A percentile compares a stretch with the other conserved stretches of the same genome.
Conservation (phyloP, 1,139 yeast species). For the Blastobotrys proliferans region DNA sequence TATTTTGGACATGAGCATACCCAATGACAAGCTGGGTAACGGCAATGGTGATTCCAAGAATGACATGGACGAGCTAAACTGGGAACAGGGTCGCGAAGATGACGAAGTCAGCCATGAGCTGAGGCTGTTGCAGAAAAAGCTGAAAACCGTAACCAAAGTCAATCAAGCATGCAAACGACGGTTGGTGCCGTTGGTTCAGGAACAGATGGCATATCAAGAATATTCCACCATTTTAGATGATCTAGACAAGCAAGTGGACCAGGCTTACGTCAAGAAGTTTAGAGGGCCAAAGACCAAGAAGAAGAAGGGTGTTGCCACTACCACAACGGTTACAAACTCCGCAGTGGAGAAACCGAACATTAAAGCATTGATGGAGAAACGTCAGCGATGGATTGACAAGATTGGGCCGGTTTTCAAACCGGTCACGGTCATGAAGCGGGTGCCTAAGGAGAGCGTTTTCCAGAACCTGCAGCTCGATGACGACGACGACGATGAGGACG, state of each 20-base stretch:
- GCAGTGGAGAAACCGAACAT: conserved; percentile 61
- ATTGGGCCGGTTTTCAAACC: conserved; percentile 80
- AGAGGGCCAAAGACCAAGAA: conserved; percentile 80
- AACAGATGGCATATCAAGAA: conserved; percentile 93
- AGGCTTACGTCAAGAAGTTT: conserved; percentile 79
- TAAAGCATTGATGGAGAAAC: conserved; percentile 74
- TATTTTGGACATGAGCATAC: conserved; percentile 54
- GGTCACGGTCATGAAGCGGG: conserved; percentile 63
- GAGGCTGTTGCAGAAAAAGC: conserved; percentile 63
- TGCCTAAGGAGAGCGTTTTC: conserved; percentile 63
- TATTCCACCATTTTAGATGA: conserved; percentile 86
- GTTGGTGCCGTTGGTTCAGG: conserved; percentile 73
- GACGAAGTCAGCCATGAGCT: conserved; percentile 90
- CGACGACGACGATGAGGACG: conserved; percentile 47
- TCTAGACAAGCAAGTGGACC: conserved; percentile 94
- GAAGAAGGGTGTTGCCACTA: conserved; percentile 43
- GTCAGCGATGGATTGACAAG: conserved; percentile 81
- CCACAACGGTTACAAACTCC: conserved; percentile 55
- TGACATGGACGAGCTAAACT: conserved; percentile 50
- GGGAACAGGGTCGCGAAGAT: conserved; percentile 83
- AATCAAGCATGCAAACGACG: conserved; percentile 66
- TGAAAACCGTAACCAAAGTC: conserved; percentile 55
- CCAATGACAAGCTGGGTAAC: conserved; percentile 33
- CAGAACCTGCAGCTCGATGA: conserved; percentile 41
- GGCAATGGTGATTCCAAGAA: no score